A percentile compares a stretch with the other conserved stretches of the same genome.
Conservation (phyloP, 2,329 filamentous ascomycete genomes). For the Tolypocladium nubicola region DNA sequence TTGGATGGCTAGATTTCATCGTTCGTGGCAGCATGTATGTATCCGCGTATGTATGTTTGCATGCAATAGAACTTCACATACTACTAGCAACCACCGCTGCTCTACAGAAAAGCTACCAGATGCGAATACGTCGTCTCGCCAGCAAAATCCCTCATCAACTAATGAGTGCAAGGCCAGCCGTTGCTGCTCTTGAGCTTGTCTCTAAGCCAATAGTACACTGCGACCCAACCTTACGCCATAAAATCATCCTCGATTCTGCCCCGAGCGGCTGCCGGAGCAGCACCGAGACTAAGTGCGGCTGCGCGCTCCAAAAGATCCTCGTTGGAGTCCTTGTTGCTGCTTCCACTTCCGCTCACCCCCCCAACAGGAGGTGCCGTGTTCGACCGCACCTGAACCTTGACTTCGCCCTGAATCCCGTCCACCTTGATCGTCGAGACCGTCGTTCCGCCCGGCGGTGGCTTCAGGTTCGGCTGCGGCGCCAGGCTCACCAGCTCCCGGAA, state of each 20-base stretch:
- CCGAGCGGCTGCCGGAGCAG: conserved; percentile 1
- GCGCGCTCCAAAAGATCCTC: conserved; percentile 32
- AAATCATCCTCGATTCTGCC: conserved; percentile 32
- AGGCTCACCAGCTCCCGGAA: conserved; percentile 51
- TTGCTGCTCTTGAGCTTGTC: not conserved
- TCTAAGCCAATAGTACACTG: no score
- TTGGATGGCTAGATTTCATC: not conserved
- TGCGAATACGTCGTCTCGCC: not conserved
- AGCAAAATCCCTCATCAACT: not conserved
- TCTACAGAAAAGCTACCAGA: not conserved
- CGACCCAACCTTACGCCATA: conserved; percentile 22
- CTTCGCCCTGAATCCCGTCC: conserved; percentile 45
- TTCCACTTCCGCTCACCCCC: conserved; percentile 1
- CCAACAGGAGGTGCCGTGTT: conserved; percentile 13
- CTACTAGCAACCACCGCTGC: not conserved
- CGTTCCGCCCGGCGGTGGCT: conserved; percentile 21
- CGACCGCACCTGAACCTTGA: conserved; percentile 41
- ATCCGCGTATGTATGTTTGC: not conserved
- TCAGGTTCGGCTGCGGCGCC: conserved; percentile 27
- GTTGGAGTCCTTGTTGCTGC: conserved; percentile 13
- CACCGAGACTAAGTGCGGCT: conserved; percentile 28
- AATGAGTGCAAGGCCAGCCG: not conserved
- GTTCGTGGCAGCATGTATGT: not conserved
- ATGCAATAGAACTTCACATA: not conserved
- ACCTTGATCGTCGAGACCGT: conserved; percentile 36